Base-by-base conservation (phyloP, 2,329 filamentous ascomycete species). In the Ophiocordyceps australis region DNA sequence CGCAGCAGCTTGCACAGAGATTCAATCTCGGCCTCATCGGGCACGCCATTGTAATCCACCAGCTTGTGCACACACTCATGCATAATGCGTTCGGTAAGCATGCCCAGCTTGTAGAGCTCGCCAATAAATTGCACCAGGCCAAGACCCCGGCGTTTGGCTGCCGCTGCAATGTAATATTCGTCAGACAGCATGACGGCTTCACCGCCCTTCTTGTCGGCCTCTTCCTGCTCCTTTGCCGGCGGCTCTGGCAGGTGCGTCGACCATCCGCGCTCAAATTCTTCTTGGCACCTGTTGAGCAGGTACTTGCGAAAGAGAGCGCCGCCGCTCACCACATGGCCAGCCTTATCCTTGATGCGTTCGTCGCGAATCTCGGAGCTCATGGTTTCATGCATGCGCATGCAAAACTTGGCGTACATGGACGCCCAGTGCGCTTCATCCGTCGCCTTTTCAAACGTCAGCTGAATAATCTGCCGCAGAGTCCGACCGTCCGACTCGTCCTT, bases 1-100 rank as follows among this genome's bases (percentile, higher is more conserved):
- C 77, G 74, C 33, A 98, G 68, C 35, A 98, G 65, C 57, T 91
- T 94, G 42, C 76, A 83, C 52, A 98, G 72, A 38, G 82, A 92
- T 63, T 98, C 89, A 32, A 98, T 77, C 50, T 94, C 85, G 28
- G 86, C 80, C 56, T 98, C 89, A 40, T 98, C 89, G 23, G 89
- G 89, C 32, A 82, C 60, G 33, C 81, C 83, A 45, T 86, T 77
- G 53, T 91, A 95, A 55, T 98, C 86, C 38, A 98, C 80, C 35
- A 98, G 69, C 55, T 92, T 93, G 59, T 83, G 76, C 16, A 98
- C 83, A 66, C 89, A 98, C 55, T 94, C 82, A 60, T 98, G 86
- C 89, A 98, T 98, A 56, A 98, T 98, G 50, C 86, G 80, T 52
- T 94, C 81, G 33, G 89, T 98, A 52, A 98, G 68, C 89, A 98